A percentile compares a stretch with the other conserved stretches of the same genome.
Conservation (phyloP, 345 rosid genomes). For the Euphorbia peplus region DNA sequence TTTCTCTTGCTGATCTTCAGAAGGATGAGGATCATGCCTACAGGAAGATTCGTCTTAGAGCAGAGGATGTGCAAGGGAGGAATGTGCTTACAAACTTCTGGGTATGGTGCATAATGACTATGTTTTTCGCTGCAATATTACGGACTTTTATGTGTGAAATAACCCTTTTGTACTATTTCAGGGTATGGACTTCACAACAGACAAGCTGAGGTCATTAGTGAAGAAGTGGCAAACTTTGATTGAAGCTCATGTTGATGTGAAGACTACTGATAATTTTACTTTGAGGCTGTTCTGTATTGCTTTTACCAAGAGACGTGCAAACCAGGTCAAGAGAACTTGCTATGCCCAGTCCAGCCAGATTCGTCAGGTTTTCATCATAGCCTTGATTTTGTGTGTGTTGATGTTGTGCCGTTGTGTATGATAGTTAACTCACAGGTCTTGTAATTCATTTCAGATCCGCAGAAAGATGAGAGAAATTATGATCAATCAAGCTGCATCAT, state of each 20-base stretch:
- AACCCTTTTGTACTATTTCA: not conserved
- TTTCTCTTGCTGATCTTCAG: constrained; percentile 89
- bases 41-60: too few species aligned
- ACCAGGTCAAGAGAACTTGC: too few species aligned
- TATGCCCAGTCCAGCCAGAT: constrained; percentile 35
- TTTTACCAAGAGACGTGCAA: constrained; percentile 29
- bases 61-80: too few species aligned
- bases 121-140: not conserved
- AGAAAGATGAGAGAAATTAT: constrained; percentile 35
- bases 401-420: not conserved
- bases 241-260: too few species aligned
- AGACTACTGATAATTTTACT: constrained; percentile 28
- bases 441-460: constrained; percentile 20
- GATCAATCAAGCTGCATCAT: constrained; percentile 24
- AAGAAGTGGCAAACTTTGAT: constrained; percentile 32
- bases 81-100: constrained; percentile 30
- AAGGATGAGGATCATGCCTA: constrained; percentile 80
- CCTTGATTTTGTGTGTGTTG: not conserved
- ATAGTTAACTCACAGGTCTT: not conserved
- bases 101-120: constrained; percentile 8
- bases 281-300: constrained; percentile 30
- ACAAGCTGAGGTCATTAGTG: constrained; percentile 31
- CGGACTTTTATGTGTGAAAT: not conserved
- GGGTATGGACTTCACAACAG: constrained; percentile 36
- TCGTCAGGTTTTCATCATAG: constrained; percentile 17